Evolutionary conservation across 2,329 filamentous ascomycete species (phyloP), one percentile per base, ranked within the genome.

Genomic region (Penicillium sp.): DNA sequence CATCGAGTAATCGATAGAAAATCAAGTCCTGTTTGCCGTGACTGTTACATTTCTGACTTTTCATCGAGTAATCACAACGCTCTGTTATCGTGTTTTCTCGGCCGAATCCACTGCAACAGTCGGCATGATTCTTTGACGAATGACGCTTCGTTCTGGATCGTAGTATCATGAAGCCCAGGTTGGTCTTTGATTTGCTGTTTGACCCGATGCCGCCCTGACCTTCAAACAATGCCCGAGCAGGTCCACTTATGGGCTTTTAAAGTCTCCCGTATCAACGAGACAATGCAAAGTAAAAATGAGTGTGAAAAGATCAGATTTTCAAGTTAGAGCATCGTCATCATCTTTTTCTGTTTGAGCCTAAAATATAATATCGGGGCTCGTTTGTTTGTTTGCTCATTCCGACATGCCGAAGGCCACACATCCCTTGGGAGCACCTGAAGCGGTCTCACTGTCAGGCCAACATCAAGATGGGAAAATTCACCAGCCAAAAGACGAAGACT

Each of bases 1-100:
- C 19, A 56, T 56, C 54, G 54, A 56, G 54, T 56, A 56, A 56
- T 52, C 7, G 11, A 19, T 33, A 35, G 42, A 56, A 31, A 56
- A n/a, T 16, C 13, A 8, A 9, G 1, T 11, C 7, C 10, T 13
- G 7, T 19, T 37, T n/a, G 19, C 29, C 13, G 11, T 27, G 37
- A 10, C 14, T 33, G 19, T 46, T 16, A n/a, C 29, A 19, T 25
- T 23, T 39, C 23, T n/a, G n/a, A 5, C 13, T 52, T 56, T 43
- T 21, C 10, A 56, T 56, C 54, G 54, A 56, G 54, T 56, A 56
- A 56, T 56, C 13, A 10, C 43, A 39, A 25, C 8, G 8, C 9
- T 19, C 19, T 19, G 7, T 42, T 42, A 42, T 42, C 37, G 19
- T 21, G 5, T 14, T 39, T 11, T 42, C 23, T 47, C n/a, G 23